phyloP scores from a whole-genome alignment of 306 rosid genomes.

The Quercus variabilis region DNA sequence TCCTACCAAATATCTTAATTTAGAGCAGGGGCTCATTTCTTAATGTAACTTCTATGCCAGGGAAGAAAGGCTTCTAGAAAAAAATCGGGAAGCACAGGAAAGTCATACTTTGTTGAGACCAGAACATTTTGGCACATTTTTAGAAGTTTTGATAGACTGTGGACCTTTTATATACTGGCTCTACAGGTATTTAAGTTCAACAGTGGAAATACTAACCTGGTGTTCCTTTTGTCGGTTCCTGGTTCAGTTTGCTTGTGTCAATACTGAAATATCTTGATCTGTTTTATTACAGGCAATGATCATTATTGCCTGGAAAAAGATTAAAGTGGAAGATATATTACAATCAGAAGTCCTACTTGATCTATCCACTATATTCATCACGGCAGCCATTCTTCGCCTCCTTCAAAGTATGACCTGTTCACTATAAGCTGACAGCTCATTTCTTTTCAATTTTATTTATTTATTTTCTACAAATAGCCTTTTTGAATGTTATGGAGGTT shows the following conservation, averaged over 20 bases:
- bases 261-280: constrained; percentile 15
- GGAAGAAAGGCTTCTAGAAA: constrained; percentile 58
- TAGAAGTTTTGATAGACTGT: constrained; percentile 87
- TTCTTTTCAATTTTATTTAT: background rate
- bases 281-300: constrained; percentile 52
- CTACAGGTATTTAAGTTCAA: constrained; percentile 67
- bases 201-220: constrained; percentile 9
- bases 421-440: background rate
- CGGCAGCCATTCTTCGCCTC: constrained; percentile 86
- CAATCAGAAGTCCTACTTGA: constrained; percentile 54
- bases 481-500: constrained; percentile 6
- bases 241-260: constrained; percentile 13
- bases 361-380: constrained; percentile 87
- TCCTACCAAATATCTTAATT: constrained; percentile 6
- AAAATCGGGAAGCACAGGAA: constrained; percentile 69
- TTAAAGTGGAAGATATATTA: constrained; percentile 54
- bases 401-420: constrained; percentile 70
- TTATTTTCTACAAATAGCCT: background rate
- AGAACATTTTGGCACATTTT: constrained; percentile 91
- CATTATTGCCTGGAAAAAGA: constrained; percentile 68
- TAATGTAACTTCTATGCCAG: constrained; percentile 39
- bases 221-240: constrained; percentile 4
- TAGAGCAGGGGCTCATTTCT: constrained; percentile 11
- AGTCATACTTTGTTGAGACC: constrained; percentile 80
- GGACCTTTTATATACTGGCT: constrained; percentile 87